Base-by-base conservation (phyloP, 345 rosid genomes). In the Eucalyptus dawsonii region DNA sequence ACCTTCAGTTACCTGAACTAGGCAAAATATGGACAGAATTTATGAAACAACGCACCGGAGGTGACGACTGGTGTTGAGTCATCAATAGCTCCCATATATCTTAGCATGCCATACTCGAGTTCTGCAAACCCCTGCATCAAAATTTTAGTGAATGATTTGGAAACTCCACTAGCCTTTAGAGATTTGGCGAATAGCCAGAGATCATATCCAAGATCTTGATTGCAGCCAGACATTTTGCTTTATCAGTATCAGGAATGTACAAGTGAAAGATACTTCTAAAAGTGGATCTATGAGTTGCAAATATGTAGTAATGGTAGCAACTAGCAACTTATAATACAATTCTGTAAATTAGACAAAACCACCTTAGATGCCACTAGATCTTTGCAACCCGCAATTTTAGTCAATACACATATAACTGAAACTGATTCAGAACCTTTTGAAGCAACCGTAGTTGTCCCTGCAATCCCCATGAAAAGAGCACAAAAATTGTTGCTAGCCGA, bases 81-180 rank as follows among this genome's bases (percentile, higher is more conserved):
- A 94, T 96, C 97, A 88, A 96, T 95, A 47, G 97, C 99, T 88
- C 98, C 98, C 99, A 97, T 95, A 88, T 96, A 96, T 45, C 95
- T 94, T 93, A 97, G 90, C 96, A 97, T 96, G 90, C 99, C 98
- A 94, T 95, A 96, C 90, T 97, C 99, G n/a, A 97, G 98, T 86
- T 97, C 98, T 11, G 99, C 99, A 91, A 97, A 97, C 69, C 99
- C 99, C 98, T 97, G 92, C 92, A 92, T 45, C 90, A 87, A 86
- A 90, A 90, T 86, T 50, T 50, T 76, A 85, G 86, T 2, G 13
- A 34, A 72, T 29, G 42, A 72, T 13, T 45, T 27, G 42, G 24
- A 24, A 69, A 40, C 21, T 44, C 72, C 65, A 89, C 50, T 72
- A 44, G 8, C 56, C 4, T 53, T 21, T 7, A 42, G 34, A 72